phyloP scores from a whole-genome alignment of 331 rosid genomes.

The Quercus lobata region DNA sequence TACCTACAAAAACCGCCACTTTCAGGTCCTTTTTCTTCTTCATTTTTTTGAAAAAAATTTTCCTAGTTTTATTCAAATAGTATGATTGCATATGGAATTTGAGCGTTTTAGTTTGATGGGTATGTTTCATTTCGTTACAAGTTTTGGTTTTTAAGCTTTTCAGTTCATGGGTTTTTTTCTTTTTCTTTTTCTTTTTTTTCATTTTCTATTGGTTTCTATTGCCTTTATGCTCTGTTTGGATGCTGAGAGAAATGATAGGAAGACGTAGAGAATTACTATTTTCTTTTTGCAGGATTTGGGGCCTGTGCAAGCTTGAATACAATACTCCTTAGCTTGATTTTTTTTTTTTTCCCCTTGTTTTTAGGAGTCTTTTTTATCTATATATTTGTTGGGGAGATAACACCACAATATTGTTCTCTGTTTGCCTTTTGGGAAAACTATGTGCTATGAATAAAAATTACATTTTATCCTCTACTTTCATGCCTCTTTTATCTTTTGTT shows the following conservation, averaged over 20 bases:
- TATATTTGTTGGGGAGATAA: too few relatives aligned
- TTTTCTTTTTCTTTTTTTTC: too few relatives aligned
- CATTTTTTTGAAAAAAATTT: background rate
- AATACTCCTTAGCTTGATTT: background rate
- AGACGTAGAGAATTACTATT: too few relatives aligned
- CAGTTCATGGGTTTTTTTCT: too few relatives aligned
- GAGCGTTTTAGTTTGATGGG: background rate
- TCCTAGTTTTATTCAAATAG: background rate
- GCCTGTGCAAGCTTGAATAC: background rate
- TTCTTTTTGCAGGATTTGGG: background rate
- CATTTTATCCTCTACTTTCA: background rate
- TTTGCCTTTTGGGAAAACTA: background rate
- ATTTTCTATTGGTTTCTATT: too few relatives aligned
- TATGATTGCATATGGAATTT: background rate
- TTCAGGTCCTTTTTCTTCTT: slow-evolving; percentile 51
- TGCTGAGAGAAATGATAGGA: too few relatives aligned
- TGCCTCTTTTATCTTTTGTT: background rate
- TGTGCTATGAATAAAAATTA: background rate
- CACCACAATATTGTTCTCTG: background rate
- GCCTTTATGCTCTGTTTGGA: too few relatives aligned
- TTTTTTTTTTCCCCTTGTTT: background rate
- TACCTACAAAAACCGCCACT: slow-evolving; percentile 77
- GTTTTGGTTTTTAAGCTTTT: background rate
- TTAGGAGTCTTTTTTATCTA: background rate
- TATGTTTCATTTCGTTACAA: background rate